Evolutionary conservation across 192 early-diverging fungal species (phyloP), one percentile per base, ranked within the genome.

Genomic region (Coemansia guatemalensis): DNA sequence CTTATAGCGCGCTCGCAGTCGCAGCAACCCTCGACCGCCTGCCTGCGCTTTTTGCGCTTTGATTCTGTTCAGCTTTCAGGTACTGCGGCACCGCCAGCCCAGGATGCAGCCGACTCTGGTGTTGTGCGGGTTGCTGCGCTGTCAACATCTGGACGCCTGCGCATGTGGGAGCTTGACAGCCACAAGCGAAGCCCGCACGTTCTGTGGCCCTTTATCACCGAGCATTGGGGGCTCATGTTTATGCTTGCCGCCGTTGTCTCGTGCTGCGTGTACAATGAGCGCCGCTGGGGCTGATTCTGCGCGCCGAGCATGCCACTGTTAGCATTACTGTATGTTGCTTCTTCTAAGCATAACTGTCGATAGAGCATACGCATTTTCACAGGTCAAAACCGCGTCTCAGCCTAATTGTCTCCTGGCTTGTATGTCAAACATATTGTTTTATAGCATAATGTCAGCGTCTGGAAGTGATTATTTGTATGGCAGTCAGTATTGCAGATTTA

Each of bases 171-270:
- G 48, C 68, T 79, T 24, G 71, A 79, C 48, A 74, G 64, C 58
- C 77, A 73, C 47, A 53, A 62, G 20, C 77, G 70, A 58, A 64
- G 53, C 23, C 77, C 77, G 54, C 77, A 79, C 35, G 61, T 79
- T 20, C 68, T 79, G 71, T 79, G 77, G 77, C 77, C 77, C 20
- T 79, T 79, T 58, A 50, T 79, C 23, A 74, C 77, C 17, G 77
- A 74, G 57, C 77, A 79, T 44, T 79, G 77, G 77, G 77, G 77
- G 5, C 71, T 79, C 41, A 69, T 79, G 71, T 79, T 79, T 23
- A 79, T 79, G 48, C 54, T 79, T n/a, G 68, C 68, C 3, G 77
- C 71, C 2, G 77, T 73, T 25, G 53, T 80, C 7, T 60, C 71
- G 8, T 80, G 77, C 62, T 80, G 77, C 26, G 70, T 79, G n/a